These are phyloP conservation scores for Fistulinella prunicolor DNA, from an alignment of 768 basidiomycete species.

Conservation along the genomic window DNA sequence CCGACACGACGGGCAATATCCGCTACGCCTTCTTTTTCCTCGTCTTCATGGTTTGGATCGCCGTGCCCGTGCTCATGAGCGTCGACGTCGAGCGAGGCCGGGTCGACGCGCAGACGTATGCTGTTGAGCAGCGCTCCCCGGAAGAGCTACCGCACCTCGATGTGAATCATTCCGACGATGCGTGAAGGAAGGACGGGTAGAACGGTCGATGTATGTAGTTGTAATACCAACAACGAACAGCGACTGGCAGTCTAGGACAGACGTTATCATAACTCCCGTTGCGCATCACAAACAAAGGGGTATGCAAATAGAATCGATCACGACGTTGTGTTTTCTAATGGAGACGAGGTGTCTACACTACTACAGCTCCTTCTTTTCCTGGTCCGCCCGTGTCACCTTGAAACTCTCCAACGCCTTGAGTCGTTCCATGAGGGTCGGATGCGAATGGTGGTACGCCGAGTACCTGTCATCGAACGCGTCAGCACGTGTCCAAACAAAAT, in stretches of 20 bases:
- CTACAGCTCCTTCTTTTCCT: slow-evolving; percentile 30
- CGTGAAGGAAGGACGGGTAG: background rate
- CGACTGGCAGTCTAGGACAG: too few relatives aligned
- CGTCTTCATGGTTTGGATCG: slow-evolving; percentile 73
- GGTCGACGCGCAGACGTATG: slow-evolving; percentile 44
- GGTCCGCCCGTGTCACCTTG: slow-evolving; percentile 39
- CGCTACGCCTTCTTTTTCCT: slow-evolving; percentile 91
- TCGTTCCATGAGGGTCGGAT: slow-evolving; percentile 91
- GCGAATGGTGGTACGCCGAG: slow-evolving; percentile 94
- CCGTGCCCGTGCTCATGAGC: slow-evolving; percentile 68
- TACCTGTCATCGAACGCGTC: slow-evolving; percentile 49
- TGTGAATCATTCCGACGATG: background rate
- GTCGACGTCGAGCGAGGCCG: slow-evolving; percentile 71
- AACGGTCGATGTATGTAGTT: background rate
- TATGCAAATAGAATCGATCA: too few relatives aligned
- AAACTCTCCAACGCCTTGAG: slow-evolving; percentile 76
- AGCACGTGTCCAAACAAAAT: background rate
- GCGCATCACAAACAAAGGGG: too few relatives aligned
- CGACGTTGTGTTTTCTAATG: too few relatives aligned
- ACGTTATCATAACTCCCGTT: too few relatives aligned
- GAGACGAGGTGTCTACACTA: too few relatives aligned
- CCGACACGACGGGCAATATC: slow-evolving; percentile 88
- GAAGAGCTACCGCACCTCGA: too few relatives aligned
- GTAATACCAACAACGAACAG: too few relatives aligned
- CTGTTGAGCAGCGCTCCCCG: background rate